These are phyloP conservation scores for Solidago caesia DNA, from an alignment of 129 eudicot genomes.

Conservation along the genomic window DNA sequence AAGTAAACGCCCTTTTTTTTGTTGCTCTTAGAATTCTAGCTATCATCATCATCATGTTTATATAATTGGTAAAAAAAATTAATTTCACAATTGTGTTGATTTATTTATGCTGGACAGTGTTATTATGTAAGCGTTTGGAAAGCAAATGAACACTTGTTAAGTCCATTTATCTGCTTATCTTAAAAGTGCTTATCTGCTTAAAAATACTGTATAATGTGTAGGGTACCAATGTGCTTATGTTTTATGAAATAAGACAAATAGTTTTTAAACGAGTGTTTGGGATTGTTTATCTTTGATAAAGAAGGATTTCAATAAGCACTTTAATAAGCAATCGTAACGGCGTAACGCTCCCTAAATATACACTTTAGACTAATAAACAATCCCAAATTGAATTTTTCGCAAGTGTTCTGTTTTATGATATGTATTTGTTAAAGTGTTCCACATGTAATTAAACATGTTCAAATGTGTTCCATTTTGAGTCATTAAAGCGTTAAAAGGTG, in stretches of 20 bases:
- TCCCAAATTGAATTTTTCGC: neutral
- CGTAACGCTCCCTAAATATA: neutral
- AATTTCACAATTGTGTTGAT: neutral
- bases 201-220: neutral
- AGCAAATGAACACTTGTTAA: too few relatives aligned
- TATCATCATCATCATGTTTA: neutral
- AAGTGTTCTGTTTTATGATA: neutral
- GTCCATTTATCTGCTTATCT: neutral
- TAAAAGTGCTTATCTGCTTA: neutral
- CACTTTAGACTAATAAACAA: neutral
- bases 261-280: neutral
- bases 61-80: neutral
- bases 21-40: slow-evolving; percentile 4
- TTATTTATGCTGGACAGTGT: neutral
- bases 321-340: neutral
- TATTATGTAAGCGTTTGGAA: neutral
- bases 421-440: neutral
- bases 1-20: slow-evolving; percentile 13
- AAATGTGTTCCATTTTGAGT: neutral
- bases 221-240: neutral
- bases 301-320: neutral
- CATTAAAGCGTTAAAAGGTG: neutral
- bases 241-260: neutral
- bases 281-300: neutral
- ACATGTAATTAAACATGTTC: neutral